Evolutionary conservation across 495 filamentous ascomycete genomes (phyloP).

Genomic region (Astrothelium macrocarpum): DNA sequence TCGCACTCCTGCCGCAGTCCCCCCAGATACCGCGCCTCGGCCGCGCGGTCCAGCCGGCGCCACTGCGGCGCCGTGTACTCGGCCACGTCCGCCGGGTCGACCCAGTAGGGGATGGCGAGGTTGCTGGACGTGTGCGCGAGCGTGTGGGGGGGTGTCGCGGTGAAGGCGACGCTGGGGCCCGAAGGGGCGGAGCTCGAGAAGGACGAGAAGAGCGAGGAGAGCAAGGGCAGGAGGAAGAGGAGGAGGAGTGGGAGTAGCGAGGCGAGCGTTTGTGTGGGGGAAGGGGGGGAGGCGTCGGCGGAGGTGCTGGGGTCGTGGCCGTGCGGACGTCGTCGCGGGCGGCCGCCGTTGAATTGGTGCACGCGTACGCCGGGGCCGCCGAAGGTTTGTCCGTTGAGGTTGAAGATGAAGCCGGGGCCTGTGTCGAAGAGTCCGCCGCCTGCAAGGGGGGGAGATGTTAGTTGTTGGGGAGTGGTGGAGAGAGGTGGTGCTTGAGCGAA

Average conservation of each 20-base stretch:
- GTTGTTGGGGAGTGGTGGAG: too few relatives aligned
- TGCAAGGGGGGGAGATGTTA: constrained; percentile 6
- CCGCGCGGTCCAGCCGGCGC: constrained; percentile 60
- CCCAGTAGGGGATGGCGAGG: constrained; percentile 68
- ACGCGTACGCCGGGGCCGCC: constrained; percentile 39
- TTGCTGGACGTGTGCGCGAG: constrained; percentile 58
- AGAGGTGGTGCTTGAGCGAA: not conserved
- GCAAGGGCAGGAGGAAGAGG: constrained; percentile 77
- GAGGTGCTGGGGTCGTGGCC: constrained; percentile 19
- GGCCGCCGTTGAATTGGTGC: constrained; percentile 44
- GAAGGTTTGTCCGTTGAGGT: constrained; percentile 47
- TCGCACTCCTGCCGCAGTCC: constrained; percentile 61
- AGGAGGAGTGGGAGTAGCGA: constrained; percentile 74
- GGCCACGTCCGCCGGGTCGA: constrained; percentile 68
- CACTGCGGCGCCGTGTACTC: constrained; percentile 58
- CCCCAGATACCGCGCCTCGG: constrained; percentile 62
- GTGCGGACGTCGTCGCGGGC: constrained; percentile 30
- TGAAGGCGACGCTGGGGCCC: constrained; percentile 62
- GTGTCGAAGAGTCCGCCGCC: constrained; percentile 51
- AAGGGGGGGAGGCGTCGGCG: constrained; percentile 13
- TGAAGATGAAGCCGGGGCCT: constrained; percentile 83
- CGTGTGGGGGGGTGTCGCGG: constrained; percentile 61
- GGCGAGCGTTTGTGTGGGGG: constrained; percentile 31
- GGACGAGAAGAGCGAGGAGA: constrained; percentile 65
- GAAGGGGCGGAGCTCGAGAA: constrained; percentile 44